phyloP scores from a whole-genome alignment of 305 asterid genomes.

The Fraxinus greggii region DNA sequence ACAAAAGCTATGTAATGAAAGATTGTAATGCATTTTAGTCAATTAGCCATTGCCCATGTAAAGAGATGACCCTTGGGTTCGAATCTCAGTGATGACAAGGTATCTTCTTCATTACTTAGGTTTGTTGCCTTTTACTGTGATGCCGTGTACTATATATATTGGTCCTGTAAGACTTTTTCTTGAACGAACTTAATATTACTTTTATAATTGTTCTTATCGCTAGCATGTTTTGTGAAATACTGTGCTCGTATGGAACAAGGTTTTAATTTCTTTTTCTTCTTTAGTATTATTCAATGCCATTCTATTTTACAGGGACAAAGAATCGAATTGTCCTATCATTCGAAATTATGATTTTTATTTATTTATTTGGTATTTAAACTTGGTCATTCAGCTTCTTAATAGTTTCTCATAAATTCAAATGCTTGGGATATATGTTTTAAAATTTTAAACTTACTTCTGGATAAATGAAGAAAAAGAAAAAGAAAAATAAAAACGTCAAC shows the following conservation, averaged over 20 bases:
- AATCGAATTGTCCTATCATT: not conserved
- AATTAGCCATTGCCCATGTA: not conserved
- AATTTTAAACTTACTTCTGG: not conserved
- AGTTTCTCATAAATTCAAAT: not conserved
- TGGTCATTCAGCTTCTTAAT: not conserved
- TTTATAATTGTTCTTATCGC: not conserved
- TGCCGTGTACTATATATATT: not conserved
- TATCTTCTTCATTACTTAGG: not conserved
- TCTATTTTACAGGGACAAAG: not conserved
- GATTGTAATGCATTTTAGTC: slow-evolving; percentile 15
- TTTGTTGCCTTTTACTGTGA: not conserved
- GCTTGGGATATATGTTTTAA: not conserved
- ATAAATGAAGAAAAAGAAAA: not conserved
- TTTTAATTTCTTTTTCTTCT: not conserved
- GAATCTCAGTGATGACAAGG: not conserved
- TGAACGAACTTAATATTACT: not conserved
- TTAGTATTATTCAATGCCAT: not conserved
- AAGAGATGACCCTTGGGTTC: not conserved
- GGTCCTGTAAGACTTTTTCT: not conserved
- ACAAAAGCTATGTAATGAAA: slow-evolving; percentile 32
- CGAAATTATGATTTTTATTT: no score
- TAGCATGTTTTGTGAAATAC: not conserved
- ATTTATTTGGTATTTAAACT: no score
- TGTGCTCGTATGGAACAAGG: not conserved
- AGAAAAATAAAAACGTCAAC: not conserved